phyloP scores from a whole-genome alignment of 2,329 filamentous ascomycete genomes.

The Neurospora crassa region DNA sequence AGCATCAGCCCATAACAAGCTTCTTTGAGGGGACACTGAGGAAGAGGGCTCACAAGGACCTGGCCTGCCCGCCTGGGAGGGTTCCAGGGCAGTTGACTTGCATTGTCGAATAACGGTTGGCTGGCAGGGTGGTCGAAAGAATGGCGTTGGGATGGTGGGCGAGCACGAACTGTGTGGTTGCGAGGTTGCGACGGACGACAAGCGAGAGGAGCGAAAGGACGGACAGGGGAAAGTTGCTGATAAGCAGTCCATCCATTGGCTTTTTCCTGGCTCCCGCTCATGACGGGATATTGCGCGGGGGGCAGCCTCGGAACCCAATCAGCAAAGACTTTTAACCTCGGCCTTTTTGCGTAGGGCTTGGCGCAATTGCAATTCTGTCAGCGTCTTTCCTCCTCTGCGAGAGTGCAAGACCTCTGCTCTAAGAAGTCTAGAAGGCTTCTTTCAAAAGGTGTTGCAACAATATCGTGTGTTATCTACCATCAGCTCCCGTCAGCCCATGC shows the following conservation, averaged over 20 bases:
- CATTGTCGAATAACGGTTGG: background rate
- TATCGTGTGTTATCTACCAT: background rate
- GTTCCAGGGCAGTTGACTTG: background rate
- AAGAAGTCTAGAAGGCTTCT: background rate
- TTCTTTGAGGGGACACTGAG: background rate
- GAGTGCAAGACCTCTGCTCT: background rate
- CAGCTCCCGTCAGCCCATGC: background rate
- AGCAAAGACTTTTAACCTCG: background rate
- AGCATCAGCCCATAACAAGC: background rate
- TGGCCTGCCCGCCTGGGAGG: background rate
- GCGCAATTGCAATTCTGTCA: background rate
- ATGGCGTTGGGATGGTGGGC: background rate
- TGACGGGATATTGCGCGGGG: background rate
- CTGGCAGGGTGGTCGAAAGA: background rate
- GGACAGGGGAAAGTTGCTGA: background rate
- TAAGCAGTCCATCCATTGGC: background rate
- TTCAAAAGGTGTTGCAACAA: background rate
- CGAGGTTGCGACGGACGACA: background rate
- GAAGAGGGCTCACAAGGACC: background rate
- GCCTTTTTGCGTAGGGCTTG: background rate
- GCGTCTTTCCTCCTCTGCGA: background rate
- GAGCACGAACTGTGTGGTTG: background rate
- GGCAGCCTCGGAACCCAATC: background rate
- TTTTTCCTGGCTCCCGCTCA: background rate
- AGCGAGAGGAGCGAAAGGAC: background rate